phyloP scores from a whole-genome alignment of 768 basidiomycete species.

The Coprinellus micaceus region DNA sequence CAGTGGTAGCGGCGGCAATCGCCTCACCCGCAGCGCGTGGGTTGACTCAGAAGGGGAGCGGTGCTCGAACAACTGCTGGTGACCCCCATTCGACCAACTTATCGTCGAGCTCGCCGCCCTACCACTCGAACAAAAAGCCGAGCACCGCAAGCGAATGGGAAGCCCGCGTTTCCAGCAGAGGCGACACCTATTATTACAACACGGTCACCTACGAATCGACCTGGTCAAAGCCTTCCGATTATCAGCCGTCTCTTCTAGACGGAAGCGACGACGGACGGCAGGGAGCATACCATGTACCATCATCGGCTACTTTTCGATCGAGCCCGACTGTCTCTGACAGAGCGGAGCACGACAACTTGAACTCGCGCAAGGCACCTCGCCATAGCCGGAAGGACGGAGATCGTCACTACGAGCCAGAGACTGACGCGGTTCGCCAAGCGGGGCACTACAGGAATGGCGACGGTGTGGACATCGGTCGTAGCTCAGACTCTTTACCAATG shows the following conservation, averaged over 20 bases:
- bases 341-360: background rate
- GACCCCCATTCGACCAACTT: constrained; percentile 31
- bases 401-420: constrained; percentile 61
- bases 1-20: constrained; percentile 39
- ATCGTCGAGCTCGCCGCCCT: constrained; percentile 23
- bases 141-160: constrained; percentile 59
- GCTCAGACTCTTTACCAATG: too few species aligned
- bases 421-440: constrained; percentile 14
- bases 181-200: constrained; percentile 57
- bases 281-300: background rate
- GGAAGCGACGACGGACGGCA: background rate
- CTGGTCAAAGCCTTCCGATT: constrained; percentile 50
- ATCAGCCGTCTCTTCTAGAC: constrained; percentile 18
- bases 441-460: too few species aligned
- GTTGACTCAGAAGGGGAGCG: constrained; percentile 48
- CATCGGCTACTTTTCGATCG: background rate
- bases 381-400: constrained; percentile 35
- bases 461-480: too few species aligned
- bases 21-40: constrained; percentile 54
- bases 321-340: background rate
- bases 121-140: constrained; percentile 17
- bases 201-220: constrained; percentile 50
- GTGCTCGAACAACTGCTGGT: constrained; percentile 49
- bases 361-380: constrained; percentile 8
- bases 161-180: constrained; percentile 46